phyloP scores from a whole-genome alignment of 805 yeast species.

The Ogataea sp. region DNA sequence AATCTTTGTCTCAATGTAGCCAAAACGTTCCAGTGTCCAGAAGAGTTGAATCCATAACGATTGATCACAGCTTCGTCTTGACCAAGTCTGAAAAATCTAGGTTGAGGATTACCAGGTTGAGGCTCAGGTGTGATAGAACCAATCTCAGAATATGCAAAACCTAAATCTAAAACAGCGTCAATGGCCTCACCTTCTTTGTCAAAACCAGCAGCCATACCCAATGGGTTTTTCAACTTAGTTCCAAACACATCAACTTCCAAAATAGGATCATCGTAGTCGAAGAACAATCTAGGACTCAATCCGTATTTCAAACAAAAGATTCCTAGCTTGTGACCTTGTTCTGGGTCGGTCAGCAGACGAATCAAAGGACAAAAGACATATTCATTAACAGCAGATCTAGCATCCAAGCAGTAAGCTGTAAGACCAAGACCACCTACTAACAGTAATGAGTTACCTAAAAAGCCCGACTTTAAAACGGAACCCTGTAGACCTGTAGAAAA shows the following conservation, averaged over 20 bases:
- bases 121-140: slow-evolving; percentile 91
- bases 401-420: slow-evolving; percentile 58
- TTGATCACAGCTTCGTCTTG: slow-evolving; percentile 87
- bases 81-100: slow-evolving; percentile 81
- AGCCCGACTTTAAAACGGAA: neutral
- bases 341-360: slow-evolving; percentile 70
- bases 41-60: slow-evolving; percentile 90
- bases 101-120: slow-evolving; percentile 92
- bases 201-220: slow-evolving; percentile 93
- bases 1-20: slow-evolving; percentile 58
- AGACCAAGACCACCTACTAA: slow-evolving; percentile 20
- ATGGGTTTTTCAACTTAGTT: slow-evolving; percentile 56
- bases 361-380: slow-evolving; percentile 72
- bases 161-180: slow-evolving; percentile 67
- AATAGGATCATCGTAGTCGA: slow-evolving; percentile 42
- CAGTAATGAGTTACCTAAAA: neutral
- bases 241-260: slow-evolving; percentile 63
- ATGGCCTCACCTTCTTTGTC: slow-evolving; percentile 92
- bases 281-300: slow-evolving; percentile 50
- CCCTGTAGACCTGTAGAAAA: neutral
- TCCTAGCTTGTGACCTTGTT: slow-evolving; percentile 75
- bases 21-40: slow-evolving; percentile 73
- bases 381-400: slow-evolving; percentile 78
- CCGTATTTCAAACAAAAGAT: slow-evolving; percentile 63
- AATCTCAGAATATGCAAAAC: slow-evolving; percentile 86